Base-by-base conservation (phyloP, 108 stramenopile species). In the Aurantiochytrium sp. region DNA sequence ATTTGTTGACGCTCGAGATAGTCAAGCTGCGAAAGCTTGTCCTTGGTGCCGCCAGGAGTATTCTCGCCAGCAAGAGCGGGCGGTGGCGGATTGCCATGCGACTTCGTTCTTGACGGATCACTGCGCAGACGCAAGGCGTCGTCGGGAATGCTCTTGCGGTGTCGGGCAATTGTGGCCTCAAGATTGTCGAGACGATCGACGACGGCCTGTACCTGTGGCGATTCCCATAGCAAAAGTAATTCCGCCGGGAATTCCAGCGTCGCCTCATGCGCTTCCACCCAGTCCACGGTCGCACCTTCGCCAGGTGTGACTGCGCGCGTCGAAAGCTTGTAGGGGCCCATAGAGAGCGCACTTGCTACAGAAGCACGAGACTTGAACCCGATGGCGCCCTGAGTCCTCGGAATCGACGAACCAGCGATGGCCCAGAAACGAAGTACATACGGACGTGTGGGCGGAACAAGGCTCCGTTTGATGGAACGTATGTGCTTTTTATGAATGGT, bases 381-480 rank as follows among this genome's bases (percentile, higher is more conserved):
- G 45, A 83, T 83, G 10, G 76, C 51, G 4, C 47, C 69, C 90
- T 51, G 53, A 16, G 23, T 88, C 5, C 44, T 10, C 28, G 93
- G 93, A 23, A 93, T 89, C 44, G 90, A 90, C 18, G 57, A n/a
- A 4, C 93, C 93, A 6, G 76, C 19, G 21, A 92, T n/a, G 58
- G 89, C 88, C 87, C 92, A 57, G 28, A 90, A 76, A 0, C 90
- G 72, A 23, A 93, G 49, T 29, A 72, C 49, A 47, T 90, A 91
- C 43, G 23, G 18, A 8, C 53, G 53, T 25, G 43, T 73, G 0
- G 91, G 47, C 4, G 91, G 91, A 47, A 88, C 51, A 5, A 45
- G 44, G 57, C 43, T 53, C 14, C 76, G 45, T 12, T 53, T 47
- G 28, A 83, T 83, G n/a, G 76, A 88, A 6, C 87, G 59, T 12